These are phyloP conservation scores for Dryas drummondii DNA, from an alignment of 306 rosid species.

Conservation along the genomic window DNA sequence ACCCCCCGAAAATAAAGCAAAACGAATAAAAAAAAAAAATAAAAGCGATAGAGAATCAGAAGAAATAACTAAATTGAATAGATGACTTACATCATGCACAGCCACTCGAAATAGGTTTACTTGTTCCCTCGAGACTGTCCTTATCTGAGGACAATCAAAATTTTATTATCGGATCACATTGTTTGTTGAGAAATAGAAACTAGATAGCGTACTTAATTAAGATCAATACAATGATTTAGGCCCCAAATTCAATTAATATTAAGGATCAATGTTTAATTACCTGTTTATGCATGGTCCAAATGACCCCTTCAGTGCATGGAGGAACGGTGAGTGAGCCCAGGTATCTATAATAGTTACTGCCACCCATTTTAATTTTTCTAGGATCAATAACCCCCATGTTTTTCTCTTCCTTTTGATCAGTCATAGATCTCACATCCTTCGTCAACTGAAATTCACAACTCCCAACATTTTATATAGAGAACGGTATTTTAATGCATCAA, in stretches of 20 bases:
- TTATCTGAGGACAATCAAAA: slow-evolving; percentile 1
- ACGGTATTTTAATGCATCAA: too few relatives aligned
- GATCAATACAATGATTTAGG: not conserved
- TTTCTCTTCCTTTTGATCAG: slow-evolving; percentile 2
- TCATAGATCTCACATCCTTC: slow-evolving; percentile 11
- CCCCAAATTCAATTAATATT: not conserved
- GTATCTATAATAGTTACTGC: slow-evolving; percentile 27
- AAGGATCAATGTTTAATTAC: not conserved
- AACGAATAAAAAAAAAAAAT: too few relatives aligned
- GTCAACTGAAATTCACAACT: slow-evolving; percentile 14
- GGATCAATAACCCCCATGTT: slow-evolving; percentile 21
- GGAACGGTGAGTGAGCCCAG: slow-evolving; percentile 43
- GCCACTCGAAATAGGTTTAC: slow-evolving; percentile 26
- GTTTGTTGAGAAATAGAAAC: too few relatives aligned
- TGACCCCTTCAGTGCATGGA: slow-evolving; percentile 39
- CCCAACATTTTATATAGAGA: not conserved
- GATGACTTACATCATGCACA: slow-evolving; percentile 31
- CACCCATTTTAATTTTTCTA: not conserved
- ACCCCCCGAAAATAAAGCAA: too few relatives aligned
- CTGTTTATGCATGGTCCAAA: slow-evolving; percentile 37
- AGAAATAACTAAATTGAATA: too few relatives aligned
- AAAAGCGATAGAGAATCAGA: not conserved
- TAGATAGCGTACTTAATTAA: too few relatives aligned
- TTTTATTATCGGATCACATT: not conserved
- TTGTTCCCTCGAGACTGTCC: slow-evolving; percentile 29